Conservation (phyloP, 306 rosid genomes). For the Lablab purpureus region DNA sequence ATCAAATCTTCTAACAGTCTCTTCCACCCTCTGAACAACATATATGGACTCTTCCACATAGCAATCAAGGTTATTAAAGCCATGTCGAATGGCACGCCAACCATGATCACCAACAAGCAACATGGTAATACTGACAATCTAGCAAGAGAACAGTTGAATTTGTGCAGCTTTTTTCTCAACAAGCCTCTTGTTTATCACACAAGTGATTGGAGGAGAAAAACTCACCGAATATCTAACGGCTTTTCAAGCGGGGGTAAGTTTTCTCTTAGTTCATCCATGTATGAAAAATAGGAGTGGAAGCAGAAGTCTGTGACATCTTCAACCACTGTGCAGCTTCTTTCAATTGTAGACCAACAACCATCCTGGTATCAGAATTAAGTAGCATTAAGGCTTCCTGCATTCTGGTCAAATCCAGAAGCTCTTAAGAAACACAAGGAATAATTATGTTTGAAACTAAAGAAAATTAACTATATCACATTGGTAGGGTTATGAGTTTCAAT, state of each 20-base stretch:
- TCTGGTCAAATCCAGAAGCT: slow-evolving; percentile 16
- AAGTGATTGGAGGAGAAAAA: background rate
- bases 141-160: slow-evolving; percentile 6
- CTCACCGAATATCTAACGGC: slow-evolving; percentile 69
- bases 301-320: slow-evolving; percentile 78
- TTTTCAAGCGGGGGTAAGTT: slow-evolving; percentile 62
- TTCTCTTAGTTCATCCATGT: slow-evolving; percentile 82
- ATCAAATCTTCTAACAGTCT: slow-evolving; percentile 83
- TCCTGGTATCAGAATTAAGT: slow-evolving; percentile 56
- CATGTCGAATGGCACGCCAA: slow-evolving; percentile 65
- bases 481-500: background rate
- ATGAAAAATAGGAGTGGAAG: slow-evolving; percentile 87
- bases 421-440: background rate
- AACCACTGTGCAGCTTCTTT: slow-evolving; percentile 69
- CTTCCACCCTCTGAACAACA: slow-evolving; percentile 87
- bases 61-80: slow-evolving; percentile 65
- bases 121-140: slow-evolving; percentile 70
- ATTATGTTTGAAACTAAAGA: background rate
- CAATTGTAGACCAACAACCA: slow-evolving; percentile 75
- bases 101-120: slow-evolving; percentile 67
- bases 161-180: background rate
- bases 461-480: slow-evolving; percentile 15
- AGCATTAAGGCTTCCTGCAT: slow-evolving; percentile 32
- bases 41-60: slow-evolving; percentile 82
- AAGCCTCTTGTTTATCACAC: slow-evolving; percentile 5